Evolutionary conservation across 2,329 filamentous ascomycete genomes (phyloP).

Genomic region (Ophiocordyceps unilateralis): DNA sequence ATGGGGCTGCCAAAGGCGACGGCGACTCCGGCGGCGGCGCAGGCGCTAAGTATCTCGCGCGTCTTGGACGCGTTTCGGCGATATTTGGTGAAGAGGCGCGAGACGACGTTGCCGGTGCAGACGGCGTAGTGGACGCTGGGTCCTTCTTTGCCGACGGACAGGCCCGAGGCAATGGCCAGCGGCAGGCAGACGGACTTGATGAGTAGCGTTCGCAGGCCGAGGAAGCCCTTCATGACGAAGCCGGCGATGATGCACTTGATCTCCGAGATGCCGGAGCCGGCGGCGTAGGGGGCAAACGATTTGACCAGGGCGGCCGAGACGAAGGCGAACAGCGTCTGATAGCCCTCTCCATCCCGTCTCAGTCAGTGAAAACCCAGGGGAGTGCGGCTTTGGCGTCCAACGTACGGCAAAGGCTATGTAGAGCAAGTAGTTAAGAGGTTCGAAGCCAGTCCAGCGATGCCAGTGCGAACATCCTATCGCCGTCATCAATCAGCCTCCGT

Average conservation of each 20-base stretch:
- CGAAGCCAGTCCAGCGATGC: slow-evolving; percentile 72
- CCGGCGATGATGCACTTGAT: slow-evolving; percentile 99
- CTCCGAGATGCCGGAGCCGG: slow-evolving; percentile 91
- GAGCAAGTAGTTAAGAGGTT: slow-evolving; percentile 64
- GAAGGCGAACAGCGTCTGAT: slow-evolving; percentile 61
- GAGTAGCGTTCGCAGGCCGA: slow-evolving; percentile 75
- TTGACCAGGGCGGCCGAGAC: slow-evolving; percentile 74
- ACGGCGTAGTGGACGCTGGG: slow-evolving; percentile 98
- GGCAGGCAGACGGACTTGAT: slow-evolving; percentile 91
- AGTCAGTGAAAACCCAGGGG: neutral
- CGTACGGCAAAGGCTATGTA: slow-evolving; percentile 73
- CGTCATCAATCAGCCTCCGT: slow-evolving; percentile 6
- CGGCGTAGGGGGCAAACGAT: slow-evolving; percentile 85
- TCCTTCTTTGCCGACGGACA: slow-evolving; percentile 93
- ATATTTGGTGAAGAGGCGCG: slow-evolving; percentile 83
- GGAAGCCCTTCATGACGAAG: slow-evolving; percentile 97
- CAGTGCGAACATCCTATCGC: slow-evolving; percentile 64
- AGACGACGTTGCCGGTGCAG: slow-evolving; percentile 93
- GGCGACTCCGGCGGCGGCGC: slow-evolving; percentile 83
- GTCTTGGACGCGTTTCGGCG: slow-evolving; percentile 84
- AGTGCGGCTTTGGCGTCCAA: neutral
- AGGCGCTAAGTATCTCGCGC: slow-evolving; percentile 84
- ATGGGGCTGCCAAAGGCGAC: slow-evolving; percentile 97
- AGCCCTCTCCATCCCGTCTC: neutral
- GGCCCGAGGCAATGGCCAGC: slow-evolving; percentile 78